Conservation (phyloP, 1,284 basidiomycete genomes). For the Fomitopsis palustris region DNA sequence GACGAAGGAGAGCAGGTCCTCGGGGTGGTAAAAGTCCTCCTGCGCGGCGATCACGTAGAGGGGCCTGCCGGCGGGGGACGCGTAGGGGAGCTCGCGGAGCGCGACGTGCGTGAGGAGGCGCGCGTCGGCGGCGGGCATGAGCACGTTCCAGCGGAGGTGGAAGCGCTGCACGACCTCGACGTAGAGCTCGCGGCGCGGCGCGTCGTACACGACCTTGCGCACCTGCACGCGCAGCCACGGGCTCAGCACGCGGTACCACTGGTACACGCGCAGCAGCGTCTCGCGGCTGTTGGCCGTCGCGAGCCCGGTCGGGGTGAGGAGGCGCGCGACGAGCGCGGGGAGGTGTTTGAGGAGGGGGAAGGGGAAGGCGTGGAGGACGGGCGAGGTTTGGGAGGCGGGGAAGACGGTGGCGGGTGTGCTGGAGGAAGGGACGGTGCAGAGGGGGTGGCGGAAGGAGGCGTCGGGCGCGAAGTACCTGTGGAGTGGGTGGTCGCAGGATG, state of each 20-base stretch:
- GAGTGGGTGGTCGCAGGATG: background rate
- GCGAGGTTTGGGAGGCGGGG: conserved; percentile 24
- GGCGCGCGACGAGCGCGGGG: background rate
- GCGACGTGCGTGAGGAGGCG: conserved; percentile 44
- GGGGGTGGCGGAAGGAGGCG: conserved; percentile 51
- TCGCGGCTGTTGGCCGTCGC: conserved; percentile 29
- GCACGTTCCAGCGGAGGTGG: conserved; percentile 46
- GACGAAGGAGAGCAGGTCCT: conserved; percentile 47
- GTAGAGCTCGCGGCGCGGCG: conserved; percentile 30
- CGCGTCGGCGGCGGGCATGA: conserved; percentile 38
- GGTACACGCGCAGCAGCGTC: conserved; percentile 48
- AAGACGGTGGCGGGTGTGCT: conserved; percentile 20
- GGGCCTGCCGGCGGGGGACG: conserved; percentile 23
- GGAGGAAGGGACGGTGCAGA: conserved; percentile 42
- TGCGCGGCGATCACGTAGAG: conserved; percentile 50
- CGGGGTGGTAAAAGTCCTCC: conserved; percentile 62
- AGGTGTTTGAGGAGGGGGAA: background rate
- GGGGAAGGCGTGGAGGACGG: background rate
- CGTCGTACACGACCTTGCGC: conserved; percentile 44
- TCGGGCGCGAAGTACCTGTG: conserved; percentile 45
- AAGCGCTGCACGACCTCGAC: conserved; percentile 51
- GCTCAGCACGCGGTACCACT: conserved; percentile 62
- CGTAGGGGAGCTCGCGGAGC: conserved; percentile 30
- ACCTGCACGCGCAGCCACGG: conserved; percentile 40
- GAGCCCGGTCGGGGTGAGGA: background rate